Base-by-base conservation (phyloP, 495 filamentous ascomycete genomes). In the Terfezia boudieri region DNA sequence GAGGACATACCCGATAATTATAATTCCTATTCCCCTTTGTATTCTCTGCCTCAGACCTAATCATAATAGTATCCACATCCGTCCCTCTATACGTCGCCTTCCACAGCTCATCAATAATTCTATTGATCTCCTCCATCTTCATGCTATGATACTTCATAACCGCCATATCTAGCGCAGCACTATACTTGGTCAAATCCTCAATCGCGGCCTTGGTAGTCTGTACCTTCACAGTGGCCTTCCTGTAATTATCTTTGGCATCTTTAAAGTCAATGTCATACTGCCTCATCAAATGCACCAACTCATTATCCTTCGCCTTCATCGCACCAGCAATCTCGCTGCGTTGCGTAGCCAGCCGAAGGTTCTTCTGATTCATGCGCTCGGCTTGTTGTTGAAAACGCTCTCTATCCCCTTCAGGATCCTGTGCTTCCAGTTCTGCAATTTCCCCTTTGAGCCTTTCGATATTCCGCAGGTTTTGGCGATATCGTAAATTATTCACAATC, bases 121-220 rank as follows among this genome's bases (percentile, higher is more conserved):
- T 75, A 65, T 99, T 99, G 68, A 99, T 93, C 63, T 96, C 89
- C 64, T 89, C 87, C 90, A 99, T 99, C 71, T 96, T 99, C 54
- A 92, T 68, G 20, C 78, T 74, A 67, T 99, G 90, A 64, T 86
- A 96, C 59, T 79, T 81, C 87, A 99, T 95, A 67, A 99, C 90
- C 54, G 92, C 90, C 58, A 87, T 82, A 68, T 94, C 89, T 32
- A 99, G 72, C 11, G 89, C 89, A 2, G 71, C 70, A 11, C 73
- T 74, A 60, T 90, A 95, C 26, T 82, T 79, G 8, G 74, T 82
- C 35, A 99, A 71, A 64, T 99, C 90, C 55, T 90, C 86, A 38
- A 90, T 82, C 10, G 84, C 89, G 0, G 86, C 87, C 66, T 89
- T 93, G 35, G 86, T 94, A 0, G 86, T 88, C 63, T 92, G 84